Base-by-base conservation (phyloP, 2,329 filamentous ascomycete species). In the Ascochyta fabae region DNA sequence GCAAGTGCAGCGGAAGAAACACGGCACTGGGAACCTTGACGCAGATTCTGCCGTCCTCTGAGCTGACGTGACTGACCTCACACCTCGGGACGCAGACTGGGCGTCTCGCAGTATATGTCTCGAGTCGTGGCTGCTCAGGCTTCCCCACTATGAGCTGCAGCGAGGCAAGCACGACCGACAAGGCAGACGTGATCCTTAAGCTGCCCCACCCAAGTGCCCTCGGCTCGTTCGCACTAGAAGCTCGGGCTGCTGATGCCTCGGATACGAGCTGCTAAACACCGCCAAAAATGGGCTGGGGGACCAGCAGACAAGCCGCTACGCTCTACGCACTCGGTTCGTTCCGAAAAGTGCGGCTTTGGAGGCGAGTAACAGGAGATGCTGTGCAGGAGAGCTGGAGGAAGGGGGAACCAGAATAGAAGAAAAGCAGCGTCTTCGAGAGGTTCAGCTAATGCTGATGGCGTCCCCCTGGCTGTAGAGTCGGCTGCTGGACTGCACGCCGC, bases 181-280 rank as follows among this genome's bases (percentile, higher is more conserved):
- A 53, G 52, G 50, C 42, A 56, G 46, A 44, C 34, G 44, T 48
- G 53, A 57, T 55, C 58, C 53, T 55, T 50, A 42, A 40, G 27
- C 15, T 5, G 54, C 56, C 60, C 62, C 52, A 58, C 53, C 38
- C 45, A 49, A 43, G 29, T 33, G 36, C 42, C 50, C 48, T 52
- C 49, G 48, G 47, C 33, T 55, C 55, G 64, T 61, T 58, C 58
- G 60, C 51, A 50, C 58, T 58, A 60, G 48, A 56, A 47, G 56
- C 39, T 58, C 61, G 58, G 58, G 54, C 45, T 54, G 58, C 56
- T 58, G 23, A 49, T 40, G 58, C 48, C 52, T 53, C 58, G 56
- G 61, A 54, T n/a, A 42, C 36, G 49, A 52, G 42, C 27, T 45
- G 41, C 48, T 45, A 45, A 36, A 13, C 42, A 39, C 29, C 34